phyloP scores from a whole-genome alignment of 164 flowering plant species.

The Nelumbo lutea region DNA sequence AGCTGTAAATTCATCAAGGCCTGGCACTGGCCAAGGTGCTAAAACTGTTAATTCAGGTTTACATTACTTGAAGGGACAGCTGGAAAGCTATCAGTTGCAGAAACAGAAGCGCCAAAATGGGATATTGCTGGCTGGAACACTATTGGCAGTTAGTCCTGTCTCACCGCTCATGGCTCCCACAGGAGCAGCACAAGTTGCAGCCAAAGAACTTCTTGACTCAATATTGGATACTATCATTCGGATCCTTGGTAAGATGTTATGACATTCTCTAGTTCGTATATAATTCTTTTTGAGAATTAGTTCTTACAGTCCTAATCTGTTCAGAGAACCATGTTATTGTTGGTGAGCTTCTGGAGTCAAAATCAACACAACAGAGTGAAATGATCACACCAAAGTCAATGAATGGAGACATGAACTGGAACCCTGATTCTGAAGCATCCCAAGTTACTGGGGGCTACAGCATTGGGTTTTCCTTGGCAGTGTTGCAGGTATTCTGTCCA shows the following conservation, averaged over 20 bases:
- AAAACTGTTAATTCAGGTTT: conserved; percentile 38
- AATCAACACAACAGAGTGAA: conserved; percentile 50
- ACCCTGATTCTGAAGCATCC: conserved; percentile 76
- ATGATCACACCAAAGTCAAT: conserved; percentile 64
- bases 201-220: conserved; percentile 84
- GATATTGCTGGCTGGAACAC: conserved; percentile 45
- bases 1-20: conserved; percentile 41
- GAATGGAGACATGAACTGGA: conserved; percentile 61
- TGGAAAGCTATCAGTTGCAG: conserved; percentile 53
- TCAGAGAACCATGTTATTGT: conserved; percentile 95
- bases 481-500: conserved; percentile 66
- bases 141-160: conserved; percentile 89
- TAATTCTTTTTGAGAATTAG: conserved; percentile 1
- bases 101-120: conserved; percentile 82
- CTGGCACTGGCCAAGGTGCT: conserved; percentile 38
- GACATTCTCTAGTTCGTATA: not conserved
- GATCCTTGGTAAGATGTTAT: conserved; percentile 67
- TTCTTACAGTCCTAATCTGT: conserved; percentile 9
- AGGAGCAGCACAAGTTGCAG: conserved; percentile 82
- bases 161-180: conserved; percentile 84
- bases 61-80: conserved; percentile 51
- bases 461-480: conserved; percentile 85
- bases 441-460: conserved; percentile 90
- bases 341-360: conserved; percentile 88
- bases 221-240: conserved; percentile 65